phyloP scores from a whole-genome alignment of 2,329 filamentous ascomycete genomes.

The Claviceps sp. region DNA sequence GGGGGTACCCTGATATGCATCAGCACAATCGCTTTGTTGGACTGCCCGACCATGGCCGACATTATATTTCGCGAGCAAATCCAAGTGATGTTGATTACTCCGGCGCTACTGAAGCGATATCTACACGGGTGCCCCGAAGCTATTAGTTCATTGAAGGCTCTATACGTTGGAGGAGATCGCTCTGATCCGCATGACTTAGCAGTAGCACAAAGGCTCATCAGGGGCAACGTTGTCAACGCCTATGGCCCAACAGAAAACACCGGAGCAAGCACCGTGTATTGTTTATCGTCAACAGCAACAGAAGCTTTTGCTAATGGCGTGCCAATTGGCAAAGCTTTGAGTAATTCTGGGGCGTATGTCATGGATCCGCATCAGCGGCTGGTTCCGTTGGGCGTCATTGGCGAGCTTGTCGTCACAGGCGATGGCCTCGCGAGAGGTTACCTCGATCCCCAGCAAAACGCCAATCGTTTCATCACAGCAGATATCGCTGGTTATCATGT shows the following conservation, averaged over 20 bases:
- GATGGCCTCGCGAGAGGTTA: slow-evolving; percentile 14
- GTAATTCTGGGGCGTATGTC: slow-evolving; percentile 8
- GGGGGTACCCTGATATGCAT: slow-evolving; percentile 9
- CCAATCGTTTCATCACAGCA: slow-evolving; percentile 9
- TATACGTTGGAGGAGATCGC: neutral
- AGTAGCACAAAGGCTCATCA: neutral
- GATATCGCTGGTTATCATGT: slow-evolving; percentile 1
- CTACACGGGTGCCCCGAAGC: neutral
- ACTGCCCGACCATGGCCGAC: neutral
- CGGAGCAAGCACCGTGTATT: neutral
- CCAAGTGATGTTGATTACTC: neutral
- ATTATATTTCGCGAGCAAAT: neutral
- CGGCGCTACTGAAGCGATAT: slow-evolving; percentile 1
- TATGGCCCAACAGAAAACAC: slow-evolving; percentile 4
- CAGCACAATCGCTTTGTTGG: slow-evolving; percentile 5
- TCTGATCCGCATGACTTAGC: neutral
- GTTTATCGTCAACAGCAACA: neutral
- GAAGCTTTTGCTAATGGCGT: neutral
- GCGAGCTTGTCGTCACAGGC: slow-evolving; percentile 16
- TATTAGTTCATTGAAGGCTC: neutral
- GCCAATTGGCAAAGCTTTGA: neutral
- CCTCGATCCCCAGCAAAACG: slow-evolving; percentile 5
- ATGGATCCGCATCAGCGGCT: slow-evolving; percentile 13
- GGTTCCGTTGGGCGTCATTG: slow-evolving; percentile 14
- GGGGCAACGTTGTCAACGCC: slow-evolving; percentile 4